Evolutionary conservation across 805 yeast species (phyloP), one percentile per base, ranked within the genome.

Genomic region (Blastobotrys robertii): DNA sequence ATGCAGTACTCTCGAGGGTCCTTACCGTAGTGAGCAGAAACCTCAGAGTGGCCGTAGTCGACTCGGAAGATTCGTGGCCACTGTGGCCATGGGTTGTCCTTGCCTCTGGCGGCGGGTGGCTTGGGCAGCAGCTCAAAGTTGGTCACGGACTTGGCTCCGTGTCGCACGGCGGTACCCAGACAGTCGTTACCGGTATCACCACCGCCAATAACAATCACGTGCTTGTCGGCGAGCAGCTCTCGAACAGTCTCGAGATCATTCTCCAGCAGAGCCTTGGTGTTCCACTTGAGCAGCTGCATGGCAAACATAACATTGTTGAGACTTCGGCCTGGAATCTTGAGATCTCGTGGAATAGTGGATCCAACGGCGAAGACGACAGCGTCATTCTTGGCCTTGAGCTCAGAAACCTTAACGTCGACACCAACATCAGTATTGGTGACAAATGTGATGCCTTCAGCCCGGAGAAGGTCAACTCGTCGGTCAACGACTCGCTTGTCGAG

Each of bases 111-210:
- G 28, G 73, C 73, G 31, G 97, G 84, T 50, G 98, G 98, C 55
- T 81, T 79, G 46, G 98, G 98, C 55, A 90, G 72, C 62, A 90
- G 73, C 70, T 90, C 98, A 63, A 90, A 92, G 74, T 90, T 90
- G 51, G 80, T 74, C 45, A 92, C 96, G 8, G 94, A 83, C 62
- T 84, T 79, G 49, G 97, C 97, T 35, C 96, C 97, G 62, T 92
- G 97, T 69, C 97, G 82, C 32, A 92, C 88, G 15, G 96, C 77
- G 36, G 98, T 90, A 67, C 97, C 97, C 58, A 90, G 74, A 76
- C 97, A 90, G 73, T 90, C 98, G 62, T 90, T 90, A 77, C 98
- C 98, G 30, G 97, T 90, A 66, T 90, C 98, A 77, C 98, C 98
- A 71, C 98, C 98, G 58, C 98, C 98, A 70, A 90, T 90, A 44